Evolutionary conservation across 768 basidiomycete species (phyloP), one percentile per base, ranked within the genome.

Genomic region (Bullera alba): DNA sequence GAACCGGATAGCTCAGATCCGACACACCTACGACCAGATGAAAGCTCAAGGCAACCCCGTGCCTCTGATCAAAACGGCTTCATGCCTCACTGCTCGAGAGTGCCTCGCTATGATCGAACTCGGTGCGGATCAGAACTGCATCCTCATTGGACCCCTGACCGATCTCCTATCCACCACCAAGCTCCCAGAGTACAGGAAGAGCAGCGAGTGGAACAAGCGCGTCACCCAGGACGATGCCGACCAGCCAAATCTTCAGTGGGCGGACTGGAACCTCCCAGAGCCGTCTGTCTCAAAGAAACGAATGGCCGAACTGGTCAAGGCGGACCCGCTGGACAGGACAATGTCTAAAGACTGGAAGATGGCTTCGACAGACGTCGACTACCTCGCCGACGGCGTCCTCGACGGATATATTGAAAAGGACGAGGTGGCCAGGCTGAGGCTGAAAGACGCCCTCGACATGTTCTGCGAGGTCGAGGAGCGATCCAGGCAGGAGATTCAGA

Each of bases 371-470:
- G 58, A 63, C 16, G 41, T 63, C 23, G 53, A 63, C 41, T 63
- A 63, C 42, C 43, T 58, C 19, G 65, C 57, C 8, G 55, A 60
- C 26, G 60, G 60, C 14, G 60, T 58, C 0, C 36, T 67, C 25
- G 65, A 67, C 43, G 54, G 58, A 37, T 53, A 48, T 42, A 63
- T 51, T 44, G 56, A 67, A 23, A 53, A 52, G 22, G 65, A 67
- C 50, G 53, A 57, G 19, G 37, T 56, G 3, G 56, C 58, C 25
- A 48, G 54, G 8, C 14, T 43, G 15, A 45, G 61, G 26, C 42
- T 68, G 27, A 53, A 53, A 15, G 59, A 58, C 42, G 65, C 62
- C 2, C 48, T 67, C 19, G 55, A 58, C 17, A 50, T 55, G 17
- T 67, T 67, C 52, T 32, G 35, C 14, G 14, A 36, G 1, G 15